Evolutionary conservation across 495 filamentous ascomycete species (phyloP).

Genomic region (Bombardia bombarda): DNA sequence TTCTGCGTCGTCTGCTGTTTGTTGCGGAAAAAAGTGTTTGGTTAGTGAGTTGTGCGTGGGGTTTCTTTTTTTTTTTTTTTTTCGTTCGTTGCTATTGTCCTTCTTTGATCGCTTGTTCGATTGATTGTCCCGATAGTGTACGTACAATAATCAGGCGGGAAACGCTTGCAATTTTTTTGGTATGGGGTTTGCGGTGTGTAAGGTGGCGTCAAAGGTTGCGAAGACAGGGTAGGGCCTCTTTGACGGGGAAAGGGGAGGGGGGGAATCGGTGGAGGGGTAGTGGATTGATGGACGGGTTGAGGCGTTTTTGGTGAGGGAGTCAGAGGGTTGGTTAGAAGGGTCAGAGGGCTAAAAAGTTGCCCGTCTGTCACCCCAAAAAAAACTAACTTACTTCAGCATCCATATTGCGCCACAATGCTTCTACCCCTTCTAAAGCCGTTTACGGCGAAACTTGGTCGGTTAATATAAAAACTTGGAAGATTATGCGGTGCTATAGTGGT

Average conservation of each 20-base stretch:
- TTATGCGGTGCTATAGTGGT: too few relatives aligned
- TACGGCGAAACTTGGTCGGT: not conserved
- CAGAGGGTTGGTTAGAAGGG: not conserved
- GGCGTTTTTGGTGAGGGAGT: slow-evolving; percentile 9
- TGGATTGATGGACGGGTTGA: slow-evolving; percentile 1
- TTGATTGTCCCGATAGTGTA: too few relatives aligned
- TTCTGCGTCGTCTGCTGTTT: slow-evolving; percentile 46
- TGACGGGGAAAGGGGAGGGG: not conserved
- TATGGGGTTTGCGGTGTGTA: not conserved
- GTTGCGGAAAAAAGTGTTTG: too few relatives aligned
- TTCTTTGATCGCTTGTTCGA: too few relatives aligned
- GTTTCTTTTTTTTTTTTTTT: too few relatives aligned
- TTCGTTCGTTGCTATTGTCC: too few relatives aligned
- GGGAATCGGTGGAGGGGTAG: slow-evolving; percentile 11
- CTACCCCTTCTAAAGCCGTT: not conserved
- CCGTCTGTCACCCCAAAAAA: not conserved
- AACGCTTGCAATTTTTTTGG: too few relatives aligned
- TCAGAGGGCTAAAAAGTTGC: slow-evolving; percentile 7
- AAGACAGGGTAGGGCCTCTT: not conserved
- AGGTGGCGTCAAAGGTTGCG: not conserved
- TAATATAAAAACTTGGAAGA: too few relatives aligned
- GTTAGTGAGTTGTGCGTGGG: too few relatives aligned
- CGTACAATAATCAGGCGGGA: too few relatives aligned
- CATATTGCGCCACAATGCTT: slow-evolving; percentile 16
- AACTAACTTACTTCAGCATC: slow-evolving; percentile 26